A percentile compares a stretch with the other conserved stretches of the same genome.
These are phyloP conservation scores for Metarhizium anisopliae DNA, from an alignment of 2,329 filamentous ascomycete species.

Conservation along the genomic window DNA sequence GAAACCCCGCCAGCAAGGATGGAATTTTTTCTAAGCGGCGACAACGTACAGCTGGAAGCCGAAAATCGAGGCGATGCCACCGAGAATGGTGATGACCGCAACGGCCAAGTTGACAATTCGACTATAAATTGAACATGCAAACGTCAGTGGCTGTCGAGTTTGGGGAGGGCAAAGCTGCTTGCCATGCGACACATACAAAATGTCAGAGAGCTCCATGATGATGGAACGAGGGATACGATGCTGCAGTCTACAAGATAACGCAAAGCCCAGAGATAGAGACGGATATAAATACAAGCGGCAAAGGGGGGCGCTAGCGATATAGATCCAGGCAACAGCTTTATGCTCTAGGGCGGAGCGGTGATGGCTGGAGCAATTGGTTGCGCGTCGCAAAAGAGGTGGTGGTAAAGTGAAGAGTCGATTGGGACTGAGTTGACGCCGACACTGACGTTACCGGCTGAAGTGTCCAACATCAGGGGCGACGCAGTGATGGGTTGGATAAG, in stretches of 20 bases:
- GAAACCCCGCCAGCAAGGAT: not conserved
- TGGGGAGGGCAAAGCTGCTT: not conserved
- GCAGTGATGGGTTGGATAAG: not conserved
- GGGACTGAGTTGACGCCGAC: not conserved
- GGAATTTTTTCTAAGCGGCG: not conserved
- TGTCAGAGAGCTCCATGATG: conserved; percentile 84
- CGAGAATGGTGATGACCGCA: conserved; percentile 78
- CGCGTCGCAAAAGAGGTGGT: conserved; percentile 1
- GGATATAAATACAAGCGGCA: not conserved
- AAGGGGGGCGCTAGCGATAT: not conserved
- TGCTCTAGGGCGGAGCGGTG: not conserved
- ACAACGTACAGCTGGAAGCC: conserved; percentile 46
- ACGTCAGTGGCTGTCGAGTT: conserved; percentile 22
- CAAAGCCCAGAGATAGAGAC: not conserved
- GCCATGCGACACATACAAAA: conserved; percentile 56
- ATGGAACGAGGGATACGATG: conserved; percentile 15
- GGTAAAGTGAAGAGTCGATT: conserved; percentile 4
- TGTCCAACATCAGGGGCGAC: not conserved
- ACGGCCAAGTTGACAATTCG: conserved; percentile 90
- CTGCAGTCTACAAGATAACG: not conserved
- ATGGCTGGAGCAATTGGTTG: conserved; percentile 3
- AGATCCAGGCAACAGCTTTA: conserved; percentile 5
- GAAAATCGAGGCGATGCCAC: conserved; percentile 70
- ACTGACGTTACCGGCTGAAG: conserved; percentile 5
- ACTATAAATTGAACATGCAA: conserved; percentile 38